phyloP scores from a whole-genome alignment of 257 asterid genomes.

The Solanum chiquidenum region DNA sequence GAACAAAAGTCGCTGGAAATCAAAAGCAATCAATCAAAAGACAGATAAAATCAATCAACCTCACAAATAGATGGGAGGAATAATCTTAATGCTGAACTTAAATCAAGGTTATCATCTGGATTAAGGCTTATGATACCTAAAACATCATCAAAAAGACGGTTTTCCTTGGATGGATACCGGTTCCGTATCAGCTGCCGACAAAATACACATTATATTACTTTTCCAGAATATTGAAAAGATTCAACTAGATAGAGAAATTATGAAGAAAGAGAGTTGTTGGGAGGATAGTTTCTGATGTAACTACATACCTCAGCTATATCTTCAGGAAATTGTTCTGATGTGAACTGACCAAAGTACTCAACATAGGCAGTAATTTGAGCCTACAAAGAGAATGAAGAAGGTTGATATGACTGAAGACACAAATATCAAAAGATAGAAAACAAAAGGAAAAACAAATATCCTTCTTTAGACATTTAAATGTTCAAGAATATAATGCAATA shows the following conservation, averaged over 20 bases:
- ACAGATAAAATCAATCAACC: neutral
- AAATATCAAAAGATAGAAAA: neutral
- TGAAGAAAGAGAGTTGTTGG: neutral
- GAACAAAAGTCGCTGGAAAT: slow-evolving; percentile 86
- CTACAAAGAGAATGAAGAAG: slow-evolving; percentile 19
- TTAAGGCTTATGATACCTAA: slow-evolving; percentile 41
- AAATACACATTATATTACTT: neutral
- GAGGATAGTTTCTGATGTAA: slow-evolving; percentile 1
- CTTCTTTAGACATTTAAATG: neutral
- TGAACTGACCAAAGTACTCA: slow-evolving; percentile 90
- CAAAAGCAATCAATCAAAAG: neutral
- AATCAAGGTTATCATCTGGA: neutral
- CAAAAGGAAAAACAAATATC: neutral
- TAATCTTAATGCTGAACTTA: neutral
- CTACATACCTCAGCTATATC: slow-evolving; percentile 83
- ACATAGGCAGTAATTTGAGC: slow-evolving; percentile 90
- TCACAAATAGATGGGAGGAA: neutral
- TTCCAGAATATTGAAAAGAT: neutral
- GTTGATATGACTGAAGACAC: neutral
- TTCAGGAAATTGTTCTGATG: slow-evolving; percentile 94
- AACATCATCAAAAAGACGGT: slow-evolving; percentile 88
- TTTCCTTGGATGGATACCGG: slow-evolving; percentile 79
- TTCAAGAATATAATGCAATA: neutral
- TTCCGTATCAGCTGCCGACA: slow-evolving; percentile 73
- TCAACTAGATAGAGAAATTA: neutral